A percentile compares a stretch with the other conserved stretches of the same genome.
Evolutionary conservation across 2,329 filamentous ascomycete species (phyloP).

Genomic region (Cryoendolithus antarcticus): DNA sequence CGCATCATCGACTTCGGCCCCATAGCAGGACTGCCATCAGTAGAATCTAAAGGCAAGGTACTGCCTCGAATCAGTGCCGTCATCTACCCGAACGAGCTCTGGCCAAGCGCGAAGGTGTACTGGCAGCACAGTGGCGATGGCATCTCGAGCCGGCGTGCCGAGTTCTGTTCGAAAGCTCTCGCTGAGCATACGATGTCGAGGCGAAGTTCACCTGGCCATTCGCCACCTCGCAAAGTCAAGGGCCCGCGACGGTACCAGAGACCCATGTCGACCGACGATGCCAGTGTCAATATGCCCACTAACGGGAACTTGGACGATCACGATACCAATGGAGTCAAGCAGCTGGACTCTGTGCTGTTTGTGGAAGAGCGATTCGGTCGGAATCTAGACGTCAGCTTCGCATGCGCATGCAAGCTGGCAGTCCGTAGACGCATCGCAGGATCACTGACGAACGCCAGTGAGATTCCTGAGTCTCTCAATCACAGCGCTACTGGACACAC

Average conservation of each 20-base stretch:
- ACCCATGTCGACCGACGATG: slow-evolving; percentile 38
- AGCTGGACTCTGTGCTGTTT: slow-evolving; percentile 62
- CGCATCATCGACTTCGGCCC: slow-evolving; percentile 52
- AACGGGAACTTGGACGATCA: slow-evolving; percentile 8
- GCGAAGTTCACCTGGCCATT: slow-evolving; percentile 24
- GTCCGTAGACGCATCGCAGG: slow-evolving; percentile 82
- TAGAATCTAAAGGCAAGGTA: slow-evolving; percentile 30
- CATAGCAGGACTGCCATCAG: slow-evolving; percentile 36
- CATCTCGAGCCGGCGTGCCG: slow-evolving; percentile 77
- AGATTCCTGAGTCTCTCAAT: slow-evolving; percentile 48
- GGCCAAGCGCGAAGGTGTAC: slow-evolving; percentile 72
- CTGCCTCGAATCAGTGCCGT: slow-evolving; percentile 41
- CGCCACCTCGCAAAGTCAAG: slow-evolving; percentile 38
- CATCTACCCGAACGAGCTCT: slow-evolving; percentile 55
- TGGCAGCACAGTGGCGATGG: slow-evolving; percentile 97
- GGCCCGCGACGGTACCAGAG: slow-evolving; percentile 74
- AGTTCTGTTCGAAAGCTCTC: slow-evolving; percentile 72
- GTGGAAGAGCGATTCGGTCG: slow-evolving; percentile 90
- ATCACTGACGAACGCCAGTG: slow-evolving; percentile 60
- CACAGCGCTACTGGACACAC: slow-evolving; percentile 22
- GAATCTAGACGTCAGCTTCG: slow-evolving; percentile 70
- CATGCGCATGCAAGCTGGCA: slow-evolving; percentile 71
- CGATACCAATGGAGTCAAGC: slow-evolving; percentile 24
- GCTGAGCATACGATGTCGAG: slow-evolving; percentile 54
- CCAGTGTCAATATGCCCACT: slow-evolving; percentile 10